Conservation (phyloP, 345 rosid species). For the Hirschfeldia incana region DNA sequence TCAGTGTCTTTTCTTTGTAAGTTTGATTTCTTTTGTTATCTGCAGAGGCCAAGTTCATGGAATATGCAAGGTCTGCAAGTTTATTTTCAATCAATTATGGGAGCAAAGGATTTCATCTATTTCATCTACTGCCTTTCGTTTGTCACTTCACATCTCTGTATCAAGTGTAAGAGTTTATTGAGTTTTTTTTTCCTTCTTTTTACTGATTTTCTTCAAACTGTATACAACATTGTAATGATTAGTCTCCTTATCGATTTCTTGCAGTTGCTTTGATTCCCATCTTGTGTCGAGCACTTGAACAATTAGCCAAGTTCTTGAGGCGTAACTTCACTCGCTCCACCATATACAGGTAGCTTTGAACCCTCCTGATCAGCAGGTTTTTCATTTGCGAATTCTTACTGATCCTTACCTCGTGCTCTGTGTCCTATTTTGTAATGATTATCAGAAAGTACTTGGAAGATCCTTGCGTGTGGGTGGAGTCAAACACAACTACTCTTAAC, state of each 20-base stretch:
- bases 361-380: constrained; percentile 17
- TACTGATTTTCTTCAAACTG: neutral
- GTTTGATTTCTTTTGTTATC: constrained; percentile 23
- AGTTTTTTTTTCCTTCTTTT: neutral
- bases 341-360: constrained; percentile 67
- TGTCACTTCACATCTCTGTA: constrained; percentile 85
- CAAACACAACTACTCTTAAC: constrained; percentile 78
- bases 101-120: constrained; percentile 89
- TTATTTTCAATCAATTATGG: constrained; percentile 76
- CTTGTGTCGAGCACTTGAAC: constrained; percentile 77
- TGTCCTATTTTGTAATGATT: constrained; percentile 29
- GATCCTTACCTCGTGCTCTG: neutral
- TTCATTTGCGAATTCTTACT: constrained; percentile 23
- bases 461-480: constrained; percentile 96
- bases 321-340: constrained; percentile 75
- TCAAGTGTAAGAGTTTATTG: constrained; percentile 64
- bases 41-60: constrained; percentile 87
- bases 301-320: constrained; percentile 86
- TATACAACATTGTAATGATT: constrained; percentile 28
- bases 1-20: neutral
- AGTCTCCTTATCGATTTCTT: constrained; percentile 14
- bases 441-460: constrained; percentile 89
- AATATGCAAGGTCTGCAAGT: constrained; percentile 87
- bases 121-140: constrained; percentile 86
- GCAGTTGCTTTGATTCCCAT: constrained; percentile 95